Evolutionary conservation across 306 rosid species (phyloP).

Genomic region (Cucumis cinereus): DNA sequence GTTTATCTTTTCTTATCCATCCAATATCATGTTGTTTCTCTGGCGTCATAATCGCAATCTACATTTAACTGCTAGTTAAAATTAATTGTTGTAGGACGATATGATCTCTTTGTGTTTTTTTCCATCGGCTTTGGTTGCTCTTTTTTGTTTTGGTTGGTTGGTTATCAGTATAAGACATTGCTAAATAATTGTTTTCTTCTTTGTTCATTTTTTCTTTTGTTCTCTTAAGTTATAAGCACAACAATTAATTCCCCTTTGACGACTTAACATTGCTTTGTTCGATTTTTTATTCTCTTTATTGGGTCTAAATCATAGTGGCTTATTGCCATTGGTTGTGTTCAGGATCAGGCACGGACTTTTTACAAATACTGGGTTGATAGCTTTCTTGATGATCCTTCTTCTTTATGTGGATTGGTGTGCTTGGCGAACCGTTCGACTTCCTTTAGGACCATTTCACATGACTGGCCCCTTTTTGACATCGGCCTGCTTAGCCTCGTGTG

Average conservation of each 20-base stretch:
- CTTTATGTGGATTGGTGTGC: conserved; percentile 84
- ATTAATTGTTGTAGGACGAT: neutral
- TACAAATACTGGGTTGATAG: conserved; percentile 45
- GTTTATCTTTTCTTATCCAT: neutral
- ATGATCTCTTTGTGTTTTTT: neutral
- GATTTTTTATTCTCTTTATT: neutral
- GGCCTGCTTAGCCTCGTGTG: conserved; percentile 53
- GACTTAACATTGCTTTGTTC: neutral
- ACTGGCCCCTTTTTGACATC: conserved; percentile 73
- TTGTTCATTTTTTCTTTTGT: neutral
- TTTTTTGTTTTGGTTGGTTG: neutral
- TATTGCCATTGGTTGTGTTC: conserved; percentile 16
- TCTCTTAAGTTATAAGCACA: neutral
- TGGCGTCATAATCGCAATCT: neutral
- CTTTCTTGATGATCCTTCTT: conserved; percentile 43
- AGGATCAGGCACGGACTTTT: conserved; percentile 57
- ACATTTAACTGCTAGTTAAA: neutral
- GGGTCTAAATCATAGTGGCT: neutral
- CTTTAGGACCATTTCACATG: conserved; percentile 63
- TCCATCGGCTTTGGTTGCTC: neutral
- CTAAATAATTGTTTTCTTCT: neutral
- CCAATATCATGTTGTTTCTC: neutral
- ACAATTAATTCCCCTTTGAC: neutral
- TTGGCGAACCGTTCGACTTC: conserved; percentile 81
- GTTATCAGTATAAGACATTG: neutral